Evolutionary conservation across 495 filamentous ascomycete species (phyloP).

Genomic region (Xylaria nigripes): DNA sequence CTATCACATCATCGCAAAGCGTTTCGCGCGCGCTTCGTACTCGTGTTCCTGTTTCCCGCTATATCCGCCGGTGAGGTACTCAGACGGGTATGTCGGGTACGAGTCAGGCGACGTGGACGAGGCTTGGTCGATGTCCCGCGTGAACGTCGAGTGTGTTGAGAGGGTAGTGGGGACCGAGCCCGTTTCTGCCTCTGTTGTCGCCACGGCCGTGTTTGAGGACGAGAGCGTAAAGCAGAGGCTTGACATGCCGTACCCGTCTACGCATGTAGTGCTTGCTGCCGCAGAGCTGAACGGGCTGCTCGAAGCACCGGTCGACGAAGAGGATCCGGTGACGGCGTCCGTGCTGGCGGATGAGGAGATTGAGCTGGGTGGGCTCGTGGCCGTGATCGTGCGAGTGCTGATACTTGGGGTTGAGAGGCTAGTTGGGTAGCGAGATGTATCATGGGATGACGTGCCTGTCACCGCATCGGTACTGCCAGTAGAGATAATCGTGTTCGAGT

Average conservation of each 20-base stretch:
- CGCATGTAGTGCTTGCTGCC: constrained; percentile 1
- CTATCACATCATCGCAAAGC: neutral
- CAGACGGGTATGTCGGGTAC: neutral
- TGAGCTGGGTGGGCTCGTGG: neutral
- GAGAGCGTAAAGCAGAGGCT: neutral
- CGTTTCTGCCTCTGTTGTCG: neutral
- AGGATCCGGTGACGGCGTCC: constrained; percentile 13
- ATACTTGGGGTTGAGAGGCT: neutral
- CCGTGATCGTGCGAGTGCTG: constrained; percentile 1
- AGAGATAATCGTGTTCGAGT: constrained; percentile 6
- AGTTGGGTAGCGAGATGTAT: constrained; percentile 11
- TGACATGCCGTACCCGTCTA: neutral
- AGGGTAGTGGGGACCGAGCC: neutral
- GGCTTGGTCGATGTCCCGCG: neutral
- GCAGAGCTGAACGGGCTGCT: neutral
- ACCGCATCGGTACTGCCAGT: constrained; percentile 6
- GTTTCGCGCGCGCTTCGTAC: neutral
- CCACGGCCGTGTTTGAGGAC: neutral
- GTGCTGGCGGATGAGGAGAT: constrained; percentile 10
- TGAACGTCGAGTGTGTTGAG: neutral
- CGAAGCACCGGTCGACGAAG: constrained; percentile 1
- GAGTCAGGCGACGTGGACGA: neutral
- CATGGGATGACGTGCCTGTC: neutral
- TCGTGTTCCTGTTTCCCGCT: neutral
- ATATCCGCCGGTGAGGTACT: neutral